phyloP scores from a whole-genome alignment of 2,329 filamentous ascomycete genomes.

The Gyromitra esculenta region DNA sequence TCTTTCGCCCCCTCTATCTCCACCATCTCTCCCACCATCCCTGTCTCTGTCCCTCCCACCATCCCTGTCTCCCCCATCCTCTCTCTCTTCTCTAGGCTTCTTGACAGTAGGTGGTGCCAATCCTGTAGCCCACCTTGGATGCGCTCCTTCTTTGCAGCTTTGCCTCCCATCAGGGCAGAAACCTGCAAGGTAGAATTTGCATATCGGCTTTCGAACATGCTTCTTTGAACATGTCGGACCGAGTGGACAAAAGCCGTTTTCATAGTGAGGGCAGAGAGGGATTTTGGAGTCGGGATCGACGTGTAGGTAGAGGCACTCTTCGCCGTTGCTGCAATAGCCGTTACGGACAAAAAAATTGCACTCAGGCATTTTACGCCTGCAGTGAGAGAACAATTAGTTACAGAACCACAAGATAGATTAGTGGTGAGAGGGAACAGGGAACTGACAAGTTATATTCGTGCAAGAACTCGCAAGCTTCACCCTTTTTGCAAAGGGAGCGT shows the following conservation, averaged over 20 bases:
- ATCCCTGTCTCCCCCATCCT: constrained; percentile 63
- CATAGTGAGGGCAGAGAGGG: constrained; percentile 88
- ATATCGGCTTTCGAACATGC: constrained; percentile 83
- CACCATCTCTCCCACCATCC: constrained; percentile 63
- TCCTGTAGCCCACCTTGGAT: constrained; percentile 80
- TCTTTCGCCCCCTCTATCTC: constrained; percentile 65
- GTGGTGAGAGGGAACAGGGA: background rate
- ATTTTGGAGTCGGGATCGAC: constrained; percentile 83
- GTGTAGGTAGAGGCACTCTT: constrained; percentile 94
- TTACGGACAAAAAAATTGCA: constrained; percentile 96
- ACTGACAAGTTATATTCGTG: constrained; percentile 90
- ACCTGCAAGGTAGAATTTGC: constrained; percentile 86
- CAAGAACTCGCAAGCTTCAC: constrained; percentile 93
- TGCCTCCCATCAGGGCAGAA: constrained; percentile 87
- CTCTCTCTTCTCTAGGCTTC: constrained; percentile 75
- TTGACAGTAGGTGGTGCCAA: constrained; percentile 72
- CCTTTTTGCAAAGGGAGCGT: constrained; percentile 96
- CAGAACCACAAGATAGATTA: background rate
- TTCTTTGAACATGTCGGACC: constrained; percentile 88
- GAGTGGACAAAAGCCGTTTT: constrained; percentile 91
- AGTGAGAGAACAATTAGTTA: background rate
- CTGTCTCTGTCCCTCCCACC: constrained; percentile 63
- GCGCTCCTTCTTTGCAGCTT: constrained; percentile 79
- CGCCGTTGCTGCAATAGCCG: constrained; percentile 94
- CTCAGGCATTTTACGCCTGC: constrained; percentile 87